Base-by-base conservation (phyloP, 2,329 filamentous ascomycete genomes). In the Xylaria sp. region DNA sequence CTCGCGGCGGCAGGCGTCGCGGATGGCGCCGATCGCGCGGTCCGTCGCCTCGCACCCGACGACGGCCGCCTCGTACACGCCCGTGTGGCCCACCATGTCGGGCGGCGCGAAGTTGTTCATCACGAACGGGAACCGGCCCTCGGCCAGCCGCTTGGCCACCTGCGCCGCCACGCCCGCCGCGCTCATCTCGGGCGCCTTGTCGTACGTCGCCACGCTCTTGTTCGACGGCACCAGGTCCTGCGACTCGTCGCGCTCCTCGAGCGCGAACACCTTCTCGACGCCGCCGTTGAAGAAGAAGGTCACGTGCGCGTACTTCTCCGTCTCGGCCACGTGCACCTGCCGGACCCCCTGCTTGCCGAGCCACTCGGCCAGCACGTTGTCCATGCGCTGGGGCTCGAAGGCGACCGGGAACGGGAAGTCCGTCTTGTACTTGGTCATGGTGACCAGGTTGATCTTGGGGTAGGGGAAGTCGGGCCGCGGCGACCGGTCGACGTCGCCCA, bases 71-170 rank as follows among this genome's bases (percentile, higher is more conserved):
- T 97, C 88, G 77, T 97, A 97, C 56, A 96, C 92, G 71, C 94
- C 94, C 9, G 94, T 99, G 80, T 99, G 94, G 65, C 94, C 94
- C 62, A 99, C 94, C 94, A 99, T 99, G 78, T 99, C 94, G 17
- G 94, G 94, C 39, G 94, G 94, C 39, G 94, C 94, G 76, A 99
- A 97, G 86, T 99, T 99, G 87, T 97, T 97, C 94, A 99, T 99
- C 74, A 99, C 82, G 71, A 99, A 97, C 70, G 94, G 92, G 77
- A 92, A 97, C 71, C 90, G 86, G 69, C 88, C 85, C 74, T 95
- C 91, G 21, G 75, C 84, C 63, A 99, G 88, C 54, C 92, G 87
- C 81, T 97, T 94, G 73, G 80, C 85, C 55, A 96, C 89, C 79
- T 96, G 93, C 69, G 95, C 83, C 45, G 91, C 94, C 13, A 99